These are phyloP conservation scores for Globisporangium irregulare DNA, from an alignment of 352 stramenopile species.

Conservation along the genomic window DNA sequence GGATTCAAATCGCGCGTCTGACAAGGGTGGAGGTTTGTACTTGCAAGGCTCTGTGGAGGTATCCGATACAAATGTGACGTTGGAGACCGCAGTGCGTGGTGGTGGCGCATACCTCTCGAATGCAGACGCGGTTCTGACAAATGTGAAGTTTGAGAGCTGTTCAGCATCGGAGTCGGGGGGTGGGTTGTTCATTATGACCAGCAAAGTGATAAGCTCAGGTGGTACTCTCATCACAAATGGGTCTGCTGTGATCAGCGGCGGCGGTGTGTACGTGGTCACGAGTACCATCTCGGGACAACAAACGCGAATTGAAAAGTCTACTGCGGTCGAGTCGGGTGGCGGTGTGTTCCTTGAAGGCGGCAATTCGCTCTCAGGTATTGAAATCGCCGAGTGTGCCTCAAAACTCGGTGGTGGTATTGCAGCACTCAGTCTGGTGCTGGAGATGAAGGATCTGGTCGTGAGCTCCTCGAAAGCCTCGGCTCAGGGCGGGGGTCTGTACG, in stretches of 20 bases:
- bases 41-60: background rate
- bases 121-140: background rate
- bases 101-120: constrained; percentile 21
- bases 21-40: constrained; percentile 17
- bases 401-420: constrained; percentile 10
- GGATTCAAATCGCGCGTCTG: constrained; percentile 3
- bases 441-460: background rate
- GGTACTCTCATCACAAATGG: constrained; percentile 3
- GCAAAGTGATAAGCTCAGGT: background rate
- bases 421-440: background rate
- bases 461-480: background rate
- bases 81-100: constrained; percentile 5
- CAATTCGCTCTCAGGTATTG: constrained; percentile 5
- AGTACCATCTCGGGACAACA: constrained; percentile 9
- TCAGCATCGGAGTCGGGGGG: constrained; percentile 15
- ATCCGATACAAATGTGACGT: background rate
- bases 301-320: background rate
- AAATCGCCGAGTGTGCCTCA: constrained; percentile 7
- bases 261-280: constrained; percentile 14
- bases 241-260: constrained; percentile 14
- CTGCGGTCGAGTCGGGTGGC: constrained; percentile 25
- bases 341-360: constrained; percentile 27
- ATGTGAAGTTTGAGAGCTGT: constrained; percentile 4
- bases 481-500: constrained; percentile 33
- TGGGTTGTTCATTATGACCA: constrained; percentile 11